These are phyloP conservation scores for Stygiomarasmius scandens DNA, from an alignment of 1,284 basidiomycete genomes.

Conservation along the genomic window DNA sequence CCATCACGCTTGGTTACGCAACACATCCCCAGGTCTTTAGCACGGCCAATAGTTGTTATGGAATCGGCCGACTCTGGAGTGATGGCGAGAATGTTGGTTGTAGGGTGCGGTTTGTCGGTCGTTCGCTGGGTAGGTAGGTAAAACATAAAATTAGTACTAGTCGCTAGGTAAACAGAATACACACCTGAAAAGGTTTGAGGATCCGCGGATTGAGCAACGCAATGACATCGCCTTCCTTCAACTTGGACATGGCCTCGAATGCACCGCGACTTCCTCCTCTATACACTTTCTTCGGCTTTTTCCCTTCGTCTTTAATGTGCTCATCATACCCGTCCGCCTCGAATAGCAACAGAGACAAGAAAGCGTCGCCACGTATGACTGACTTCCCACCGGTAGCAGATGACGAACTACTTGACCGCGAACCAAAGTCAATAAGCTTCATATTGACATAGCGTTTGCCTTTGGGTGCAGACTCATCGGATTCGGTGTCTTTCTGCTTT, in stretches of 20 bases:
- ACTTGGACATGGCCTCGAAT: conserved; percentile 84
- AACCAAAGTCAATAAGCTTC: conserved; percentile 83
- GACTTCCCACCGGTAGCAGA: conserved; percentile 58
- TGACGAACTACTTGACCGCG: conserved; percentile 50
- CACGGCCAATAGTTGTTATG: conserved; percentile 84
- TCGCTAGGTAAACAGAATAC: conserved; percentile 22
- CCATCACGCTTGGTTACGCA: conserved; percentile 78
- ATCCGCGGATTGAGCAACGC: conserved; percentile 89
- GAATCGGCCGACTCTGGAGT: conserved; percentile 83
- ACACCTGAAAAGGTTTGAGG: conserved; percentile 81
- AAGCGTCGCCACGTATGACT: conserved; percentile 77
- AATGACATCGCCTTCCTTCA: conserved; percentile 87
- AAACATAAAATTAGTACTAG: not conserved
- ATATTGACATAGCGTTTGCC: conserved; percentile 87
- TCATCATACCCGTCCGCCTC: conserved; percentile 77
- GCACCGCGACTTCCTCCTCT: conserved; percentile 90
- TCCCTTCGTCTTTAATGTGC: conserved; percentile 49
- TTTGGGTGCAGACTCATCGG: conserved; percentile 36
- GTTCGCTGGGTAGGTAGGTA: conserved; percentile 40
- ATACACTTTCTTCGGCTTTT: conserved; percentile 66
- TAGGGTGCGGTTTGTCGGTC: conserved; percentile 68
- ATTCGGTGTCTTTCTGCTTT: conserved; percentile 36
- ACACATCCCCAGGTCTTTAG: conserved; percentile 86
- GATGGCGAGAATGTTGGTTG: conserved; percentile 82
- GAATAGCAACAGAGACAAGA: conserved; percentile 83